Evolutionary conservation across 768 basidiomycete genomes (phyloP), one percentile per base, ranked within the genome.

Genomic region (Albatrellus ellisii): DNA sequence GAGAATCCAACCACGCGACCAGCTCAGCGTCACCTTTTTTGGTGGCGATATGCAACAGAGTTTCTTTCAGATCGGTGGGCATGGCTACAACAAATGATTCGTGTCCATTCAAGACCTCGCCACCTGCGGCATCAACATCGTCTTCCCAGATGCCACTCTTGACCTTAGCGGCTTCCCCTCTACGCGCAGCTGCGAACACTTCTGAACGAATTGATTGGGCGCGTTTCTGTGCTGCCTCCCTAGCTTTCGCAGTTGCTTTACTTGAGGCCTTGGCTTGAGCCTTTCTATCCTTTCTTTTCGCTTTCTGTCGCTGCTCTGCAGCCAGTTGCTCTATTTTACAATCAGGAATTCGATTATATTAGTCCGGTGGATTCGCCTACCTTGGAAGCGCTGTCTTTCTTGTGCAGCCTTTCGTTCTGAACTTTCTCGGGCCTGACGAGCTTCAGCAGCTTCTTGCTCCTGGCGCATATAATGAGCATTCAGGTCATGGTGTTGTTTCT

Each of bases 1-100:
- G 82, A 4, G 70, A 64, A 58, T 78, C 71, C 10, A 87, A 69
- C 81, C 82, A 86, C 50, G 71, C 57, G 6, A 80, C 66, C 41
- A 87, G 59, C 17, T 68, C 70, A 6, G 59, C 49, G 58, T 85
- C 69, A 8, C 75, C 77, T 42, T 65, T 62, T 42, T 56, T 59
- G 2, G 70, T 66, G 39, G 73, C 76, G 43, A 88, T 79, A 51
- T 86, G 84, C 41, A 79, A 57, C 9, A 88, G 62, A 28, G 81
- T 81, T 59, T 86, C 76, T 48, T 63, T 60, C n/a, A 63, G 65
- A 58, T 84, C 80, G 44, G 64, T 51, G 9, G 73, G 72, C 4
- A 48, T 46, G 9, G 28, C 47, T 46, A 65, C 57, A 35, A 74
- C 65, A 50, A 75, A 75, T 39, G 62, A 64, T 34, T 71, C 69